A percentile compares a stretch with the other conserved stretches of the same genome.
Evolutionary conservation across 768 basidiomycete species (phyloP).

Genomic region (Lentinula boryana): DNA sequence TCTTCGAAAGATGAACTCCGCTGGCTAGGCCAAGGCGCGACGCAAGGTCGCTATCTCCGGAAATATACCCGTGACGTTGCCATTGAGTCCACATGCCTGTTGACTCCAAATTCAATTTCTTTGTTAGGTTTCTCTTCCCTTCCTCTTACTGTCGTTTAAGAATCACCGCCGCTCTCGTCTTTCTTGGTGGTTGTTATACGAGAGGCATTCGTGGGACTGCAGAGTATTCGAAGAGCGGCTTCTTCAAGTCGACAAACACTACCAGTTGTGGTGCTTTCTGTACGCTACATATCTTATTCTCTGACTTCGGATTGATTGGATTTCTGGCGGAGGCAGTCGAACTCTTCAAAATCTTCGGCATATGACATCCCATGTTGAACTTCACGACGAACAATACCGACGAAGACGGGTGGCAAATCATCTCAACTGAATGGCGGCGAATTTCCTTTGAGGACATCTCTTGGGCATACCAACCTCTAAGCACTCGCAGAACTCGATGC

Average conservation of each 20-base stretch:
- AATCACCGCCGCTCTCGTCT: background rate
- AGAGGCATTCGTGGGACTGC: background rate
- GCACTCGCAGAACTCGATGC: conserved; percentile 23
- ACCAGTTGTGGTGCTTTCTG: background rate
- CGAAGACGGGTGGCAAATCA: conserved; percentile 35
- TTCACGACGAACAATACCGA: conserved; percentile 16
- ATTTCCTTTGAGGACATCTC: conserved; percentile 31
- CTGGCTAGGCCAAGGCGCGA: background rate
- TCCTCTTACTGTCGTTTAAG: background rate
- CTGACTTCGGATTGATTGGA: conserved; percentile 10
- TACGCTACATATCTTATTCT: conserved; percentile 9
- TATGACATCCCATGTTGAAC: background rate
- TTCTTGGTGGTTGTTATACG: background rate
- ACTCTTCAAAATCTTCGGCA: background rate
- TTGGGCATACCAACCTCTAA: conserved; percentile 28
- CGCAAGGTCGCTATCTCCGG: background rate
- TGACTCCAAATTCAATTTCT: background rate
- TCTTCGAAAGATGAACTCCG: background rate
- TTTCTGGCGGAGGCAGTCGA: background rate
- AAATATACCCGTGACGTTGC: background rate
- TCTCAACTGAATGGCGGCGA: conserved; percentile 33
- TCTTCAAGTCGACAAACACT: background rate
- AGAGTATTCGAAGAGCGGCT: background rate
- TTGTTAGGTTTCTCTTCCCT: background rate
- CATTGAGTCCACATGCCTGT: background rate